Base-by-base conservation (phyloP, 2,329 filamentous ascomycete genomes). In the Trichoderma sp. region DNA sequence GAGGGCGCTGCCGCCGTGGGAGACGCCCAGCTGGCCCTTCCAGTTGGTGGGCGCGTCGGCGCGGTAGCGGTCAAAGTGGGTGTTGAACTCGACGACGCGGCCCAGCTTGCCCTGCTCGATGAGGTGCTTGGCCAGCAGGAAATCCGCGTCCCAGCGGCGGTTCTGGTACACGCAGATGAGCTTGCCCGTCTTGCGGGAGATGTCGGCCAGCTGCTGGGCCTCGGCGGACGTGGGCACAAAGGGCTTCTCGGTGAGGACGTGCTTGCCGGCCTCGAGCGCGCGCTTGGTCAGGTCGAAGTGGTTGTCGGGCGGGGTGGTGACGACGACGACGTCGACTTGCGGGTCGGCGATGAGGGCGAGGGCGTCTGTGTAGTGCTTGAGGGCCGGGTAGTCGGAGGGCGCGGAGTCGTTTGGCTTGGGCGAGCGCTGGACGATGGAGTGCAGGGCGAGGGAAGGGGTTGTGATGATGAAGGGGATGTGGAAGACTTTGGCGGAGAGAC, bases 171-270 rank as follows among this genome's bases (percentile, higher is more conserved):
- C 89, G 72, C 88, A 88, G 70, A 92, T 79, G 56, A 89, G 77
- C 68, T 83, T 83, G 47, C 81, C 78, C 58, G 84, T 78, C 70
- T 84, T 78, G 71, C 83, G 79, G 11, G 89, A 86, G 61, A 90
- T 80, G 11, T 79, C 78, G 56, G 87, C 84, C 7, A 95, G 86
- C 73, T 87, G 80, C 40, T 87, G 84, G 13, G 92, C 92, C 79
- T 94, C 89, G 69, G 86, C 83, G 1, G 86, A 83, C 1, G 89
- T 91, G 24, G 92, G 90, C 14, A 92, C 91, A 77, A 95, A 95
- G 2, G 92, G 92, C 83, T 95, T 95, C 82, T 95, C 92, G 60
- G 91, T 90, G 64, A 95, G 83, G 31, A 94, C 90, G 78, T 95
- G 90, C 82, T 94, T 94, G 74, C 90, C 89, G 11, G 86, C 83